Evolutionary conservation across 2,329 filamentous ascomycete genomes (phyloP).

Genomic region (Cordyceps sp.): DNA sequence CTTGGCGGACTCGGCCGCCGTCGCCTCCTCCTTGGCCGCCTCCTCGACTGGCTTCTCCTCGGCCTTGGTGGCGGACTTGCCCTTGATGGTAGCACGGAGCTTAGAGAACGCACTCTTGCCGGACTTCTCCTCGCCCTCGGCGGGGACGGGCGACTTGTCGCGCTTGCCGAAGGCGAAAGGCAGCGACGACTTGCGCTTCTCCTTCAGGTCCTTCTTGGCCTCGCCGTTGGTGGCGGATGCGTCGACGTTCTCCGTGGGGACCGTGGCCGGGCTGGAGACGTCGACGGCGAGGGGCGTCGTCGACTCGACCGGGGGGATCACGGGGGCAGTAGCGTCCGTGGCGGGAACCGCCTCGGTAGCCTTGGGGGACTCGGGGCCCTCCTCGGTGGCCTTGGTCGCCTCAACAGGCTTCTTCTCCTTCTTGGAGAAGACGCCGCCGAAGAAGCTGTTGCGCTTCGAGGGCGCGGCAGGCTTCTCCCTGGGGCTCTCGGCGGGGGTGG

Average conservation of each 20-base stretch:
- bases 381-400: constrained; percentile 22
- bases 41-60: constrained; percentile 23
- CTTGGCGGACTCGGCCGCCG: constrained; percentile 18
- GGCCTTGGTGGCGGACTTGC: constrained; percentile 24
- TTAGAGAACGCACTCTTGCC: constrained; percentile 40
- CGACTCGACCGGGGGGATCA: constrained; percentile 42
- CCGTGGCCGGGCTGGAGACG: constrained; percentile 28
- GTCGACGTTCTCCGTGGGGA: constrained; percentile 30
- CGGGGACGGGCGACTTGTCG: constrained; percentile 40
- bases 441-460: constrained; percentile 40
- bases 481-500: constrained; percentile 22
- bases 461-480: constrained; percentile 33
- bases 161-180: constrained; percentile 68
- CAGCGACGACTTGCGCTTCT: constrained; percentile 69
- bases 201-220: constrained; percentile 48
- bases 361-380: constrained; percentile 20
- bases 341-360: constrained; percentile 24
- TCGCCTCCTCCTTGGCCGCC: constrained; percentile 13
- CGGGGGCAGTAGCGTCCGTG: constrained; percentile 35
- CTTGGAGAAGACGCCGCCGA: constrained; percentile 31
- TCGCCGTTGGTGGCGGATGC: constrained; percentile 30
- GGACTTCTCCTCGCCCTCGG: constrained; percentile 38
- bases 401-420: constrained; percentile 44
- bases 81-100: constrained; percentile 40
- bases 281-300: constrained; percentile 39